Conservation (phyloP, 2,329 filamentous ascomycete genomes). For the Dendryphion nanum region DNA sequence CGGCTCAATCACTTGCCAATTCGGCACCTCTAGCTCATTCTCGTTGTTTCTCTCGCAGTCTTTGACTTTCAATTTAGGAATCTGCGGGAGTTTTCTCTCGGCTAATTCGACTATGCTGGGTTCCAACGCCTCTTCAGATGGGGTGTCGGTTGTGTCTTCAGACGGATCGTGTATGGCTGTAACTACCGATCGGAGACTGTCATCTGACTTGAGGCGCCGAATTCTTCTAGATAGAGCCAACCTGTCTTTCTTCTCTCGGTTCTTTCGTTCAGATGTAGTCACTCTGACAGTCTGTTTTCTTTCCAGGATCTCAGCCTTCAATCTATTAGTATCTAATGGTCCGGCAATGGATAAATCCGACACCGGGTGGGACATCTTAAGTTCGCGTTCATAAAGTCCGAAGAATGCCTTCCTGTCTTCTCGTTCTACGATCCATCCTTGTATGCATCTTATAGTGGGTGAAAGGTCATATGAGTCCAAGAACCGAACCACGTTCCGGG, state of each 20-base stretch:
- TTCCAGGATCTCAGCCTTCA: slow-evolving; percentile 1
- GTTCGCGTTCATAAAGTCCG: no score
- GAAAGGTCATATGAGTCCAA: neutral
- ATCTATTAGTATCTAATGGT: neutral
- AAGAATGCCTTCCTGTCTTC: no score
- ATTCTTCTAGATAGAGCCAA: neutral
- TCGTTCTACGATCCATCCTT: neutral
- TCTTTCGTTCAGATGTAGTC: neutral
- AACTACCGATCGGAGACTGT: neutral
- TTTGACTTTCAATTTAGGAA: neutral
- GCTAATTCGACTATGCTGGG: neutral
- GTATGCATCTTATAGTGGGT: neutral
- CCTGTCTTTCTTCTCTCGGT: neutral
- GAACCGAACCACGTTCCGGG: no score
- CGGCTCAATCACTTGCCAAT: no score
- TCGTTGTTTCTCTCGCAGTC: neutral
- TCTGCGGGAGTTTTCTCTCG: neutral
- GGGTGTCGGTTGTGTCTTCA: no score
- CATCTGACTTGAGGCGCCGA: neutral
- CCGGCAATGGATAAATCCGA: neutral
- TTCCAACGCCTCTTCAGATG: no score
- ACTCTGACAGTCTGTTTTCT: neutral
- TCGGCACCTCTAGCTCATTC: no score
- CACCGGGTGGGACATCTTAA: no score
- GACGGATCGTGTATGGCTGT: neutral